Conservation (phyloP, 1,284 basidiomycete genomes). For the Pterulicium gracile region DNA sequence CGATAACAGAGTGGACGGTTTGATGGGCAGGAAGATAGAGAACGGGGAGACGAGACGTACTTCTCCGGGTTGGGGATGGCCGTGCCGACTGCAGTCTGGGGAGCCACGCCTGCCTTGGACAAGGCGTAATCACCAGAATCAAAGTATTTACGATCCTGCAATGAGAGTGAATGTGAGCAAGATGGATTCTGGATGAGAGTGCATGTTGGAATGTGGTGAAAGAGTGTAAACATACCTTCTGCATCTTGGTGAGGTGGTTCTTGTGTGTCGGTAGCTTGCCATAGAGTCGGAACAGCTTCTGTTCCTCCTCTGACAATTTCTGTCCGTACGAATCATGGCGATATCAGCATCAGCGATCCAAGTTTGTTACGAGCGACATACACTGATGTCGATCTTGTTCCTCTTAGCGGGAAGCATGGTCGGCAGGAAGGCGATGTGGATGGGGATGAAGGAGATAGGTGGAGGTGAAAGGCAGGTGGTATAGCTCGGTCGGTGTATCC, state of each 20-base stretch:
- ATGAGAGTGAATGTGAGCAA: too few species aligned
- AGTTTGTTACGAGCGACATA: constrained; percentile 32
- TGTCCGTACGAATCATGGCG: constrained; percentile 24
- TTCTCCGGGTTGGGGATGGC: constrained; percentile 94
- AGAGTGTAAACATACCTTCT: constrained; percentile 66
- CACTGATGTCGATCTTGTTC: constrained; percentile 88
- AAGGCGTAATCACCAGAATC: constrained; percentile 97
- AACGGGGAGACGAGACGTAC: constrained; percentile 46
- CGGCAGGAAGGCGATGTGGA: constrained; percentile 13
- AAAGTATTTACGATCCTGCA: constrained; percentile 97
- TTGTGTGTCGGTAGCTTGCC: constrained; percentile 91
- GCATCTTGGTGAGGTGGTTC: constrained; percentile 89
- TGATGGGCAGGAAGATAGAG: constrained; percentile 4
- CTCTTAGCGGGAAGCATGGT: constrained; percentile 74
- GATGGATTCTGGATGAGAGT: too few species aligned
- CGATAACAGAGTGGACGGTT: constrained; percentile 3
- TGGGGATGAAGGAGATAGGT: constrained; percentile 14
- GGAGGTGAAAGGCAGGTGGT: too few species aligned
- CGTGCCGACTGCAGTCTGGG: constrained; percentile 83
- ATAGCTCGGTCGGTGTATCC: too few species aligned
- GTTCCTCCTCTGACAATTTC: constrained; percentile 85
- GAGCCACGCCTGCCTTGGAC: constrained; percentile 87
- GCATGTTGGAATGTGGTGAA: too few species aligned
- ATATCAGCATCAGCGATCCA: constrained; percentile 12
- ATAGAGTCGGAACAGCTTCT: constrained; percentile 90